Evolutionary conservation across 2,329 filamentous ascomycete genomes (phyloP), one percentile per base, ranked within the genome.

Genomic region (Pseudogymnoascus destructans): DNA sequence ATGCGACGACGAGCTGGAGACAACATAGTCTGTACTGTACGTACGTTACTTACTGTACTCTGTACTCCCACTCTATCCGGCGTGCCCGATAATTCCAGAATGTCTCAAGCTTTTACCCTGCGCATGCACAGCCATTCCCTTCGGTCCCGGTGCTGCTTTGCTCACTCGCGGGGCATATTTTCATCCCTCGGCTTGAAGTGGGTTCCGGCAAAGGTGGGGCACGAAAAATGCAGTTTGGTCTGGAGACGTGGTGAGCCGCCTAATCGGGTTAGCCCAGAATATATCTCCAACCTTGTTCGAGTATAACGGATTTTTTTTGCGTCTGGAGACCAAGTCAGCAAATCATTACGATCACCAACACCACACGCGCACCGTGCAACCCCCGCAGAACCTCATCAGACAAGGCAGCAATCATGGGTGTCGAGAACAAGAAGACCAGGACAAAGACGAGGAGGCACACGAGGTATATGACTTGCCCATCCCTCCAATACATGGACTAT

Each of bases 381-480:
- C 46, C 46, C 46, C 46, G 25, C 46, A 13, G 8, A 15, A 52
- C 15, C 46, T 52, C 46, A 52, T 11, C 9, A 19, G 2, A 32
- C 46, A 52, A 52, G 46, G 15, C 46, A 52, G 19, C 33, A 55
- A 61, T 15, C 60, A 90, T 90, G 86, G 86, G 85, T 49, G 79
- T 87, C 61, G 74, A 78, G 27, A 81, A 80, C 64, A 84, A 84
- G 69, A 75, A 77, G 49, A 84, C 81, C n/a, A 77, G 83, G 62
- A 83, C 81, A 59, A 91, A 91, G 73, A 91, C 86, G 3, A 81
- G 87, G 71, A 79, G 86, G 63, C 81, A 83, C 67, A 82, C 79
- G 17, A 82, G 85, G 85, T 85, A 73, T 59, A 73, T 59, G 71
- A 60, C 55, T 35, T 33, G 40, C 33, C 55, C 27, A 3, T 10